Percentiles rank a stretch among this genome's conserved stretches.
phyloP scores from a whole-genome alignment of 306 rosid genomes.

The Clitoria ternatea region DNA sequence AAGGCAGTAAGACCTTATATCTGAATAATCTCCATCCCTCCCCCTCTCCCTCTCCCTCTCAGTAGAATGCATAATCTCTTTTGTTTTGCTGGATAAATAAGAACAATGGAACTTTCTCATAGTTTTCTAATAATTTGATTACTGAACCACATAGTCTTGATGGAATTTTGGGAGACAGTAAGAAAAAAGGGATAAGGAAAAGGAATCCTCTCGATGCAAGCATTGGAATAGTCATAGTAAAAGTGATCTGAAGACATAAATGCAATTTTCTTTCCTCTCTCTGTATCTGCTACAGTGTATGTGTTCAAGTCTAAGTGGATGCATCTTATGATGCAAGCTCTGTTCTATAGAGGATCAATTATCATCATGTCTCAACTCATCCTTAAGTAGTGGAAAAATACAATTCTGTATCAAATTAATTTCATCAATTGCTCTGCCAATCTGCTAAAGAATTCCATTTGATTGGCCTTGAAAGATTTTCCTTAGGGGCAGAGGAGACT shows the following conservation, averaged over 20 bases:
- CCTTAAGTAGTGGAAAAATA: background rate
- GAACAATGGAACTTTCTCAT: background rate
- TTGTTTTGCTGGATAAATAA: background rate
- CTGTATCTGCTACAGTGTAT: background rate
- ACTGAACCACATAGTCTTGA: background rate
- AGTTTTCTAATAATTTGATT: background rate
- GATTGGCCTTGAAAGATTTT: conserved; percentile 8
- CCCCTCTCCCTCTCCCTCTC: background rate
- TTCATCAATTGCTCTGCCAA: conserved; percentile 9
- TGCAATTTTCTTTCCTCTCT: background rate
- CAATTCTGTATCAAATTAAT: background rate
- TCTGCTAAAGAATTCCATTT: background rate
- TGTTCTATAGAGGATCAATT: background rate
- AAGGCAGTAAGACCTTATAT: background rate
- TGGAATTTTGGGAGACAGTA: background rate
- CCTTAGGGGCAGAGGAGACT: background rate
- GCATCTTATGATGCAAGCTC: background rate
- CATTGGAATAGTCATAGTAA: background rate
- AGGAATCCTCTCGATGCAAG: background rate
- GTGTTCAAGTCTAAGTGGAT: background rate
- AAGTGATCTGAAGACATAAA: background rate
- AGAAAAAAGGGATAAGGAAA: background rate
- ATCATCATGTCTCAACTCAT: background rate
- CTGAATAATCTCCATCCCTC: background rate
- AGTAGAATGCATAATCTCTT: background rate